These are phyloP conservation scores for Sclerotinia trifoliorum DNA, from an alignment of 2,329 filamentous ascomycete genomes.

Conservation along the genomic window DNA sequence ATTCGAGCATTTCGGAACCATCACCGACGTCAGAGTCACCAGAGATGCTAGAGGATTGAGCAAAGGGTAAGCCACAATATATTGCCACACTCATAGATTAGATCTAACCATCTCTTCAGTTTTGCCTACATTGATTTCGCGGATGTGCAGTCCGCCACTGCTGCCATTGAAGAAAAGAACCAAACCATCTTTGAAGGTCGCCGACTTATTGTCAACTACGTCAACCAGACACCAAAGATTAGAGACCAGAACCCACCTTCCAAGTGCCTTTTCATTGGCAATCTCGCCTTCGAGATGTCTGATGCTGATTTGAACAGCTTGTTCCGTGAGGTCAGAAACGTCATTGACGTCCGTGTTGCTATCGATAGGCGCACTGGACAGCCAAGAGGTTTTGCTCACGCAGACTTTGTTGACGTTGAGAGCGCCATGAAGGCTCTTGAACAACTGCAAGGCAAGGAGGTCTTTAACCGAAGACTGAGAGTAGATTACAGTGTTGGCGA, in stretches of 20 bases:
- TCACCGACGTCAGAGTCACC: slow-evolving; percentile 55
- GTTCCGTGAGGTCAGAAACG: slow-evolving; percentile 68
- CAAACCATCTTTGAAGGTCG: slow-evolving; percentile 63
- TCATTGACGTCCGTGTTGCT: slow-evolving; percentile 75
- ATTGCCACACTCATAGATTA: slow-evolving; percentile 11
- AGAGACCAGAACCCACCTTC: slow-evolving; percentile 48
- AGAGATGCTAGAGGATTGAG: slow-evolving; percentile 62
- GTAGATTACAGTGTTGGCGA: slow-evolving; percentile 55
- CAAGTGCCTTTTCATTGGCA: slow-evolving; percentile 76
- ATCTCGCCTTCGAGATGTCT: slow-evolving; percentile 82
- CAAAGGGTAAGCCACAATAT: slow-evolving; percentile 58
- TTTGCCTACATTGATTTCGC: slow-evolving; percentile 67
- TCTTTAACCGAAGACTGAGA: slow-evolving; percentile 66
- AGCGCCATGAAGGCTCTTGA: slow-evolving; percentile 62
- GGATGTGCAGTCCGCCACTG: slow-evolving; percentile 50
- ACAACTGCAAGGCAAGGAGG: slow-evolving; percentile 52
- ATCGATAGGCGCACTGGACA: slow-evolving; percentile 79
- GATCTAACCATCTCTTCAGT: slow-evolving; percentile 42
- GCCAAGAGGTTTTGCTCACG: slow-evolving; percentile 80
- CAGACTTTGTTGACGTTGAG: slow-evolving; percentile 69
- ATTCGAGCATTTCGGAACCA: slow-evolving; percentile 56
- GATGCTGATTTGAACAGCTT: slow-evolving; percentile 78
- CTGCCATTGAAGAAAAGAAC: slow-evolving; percentile 58
- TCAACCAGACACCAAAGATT: slow-evolving; percentile 34
- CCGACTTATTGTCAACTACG: slow-evolving; percentile 59